Base-by-base conservation (phyloP, 1,284 basidiomycete genomes). In the Heterobasidion parviporum region DNA sequence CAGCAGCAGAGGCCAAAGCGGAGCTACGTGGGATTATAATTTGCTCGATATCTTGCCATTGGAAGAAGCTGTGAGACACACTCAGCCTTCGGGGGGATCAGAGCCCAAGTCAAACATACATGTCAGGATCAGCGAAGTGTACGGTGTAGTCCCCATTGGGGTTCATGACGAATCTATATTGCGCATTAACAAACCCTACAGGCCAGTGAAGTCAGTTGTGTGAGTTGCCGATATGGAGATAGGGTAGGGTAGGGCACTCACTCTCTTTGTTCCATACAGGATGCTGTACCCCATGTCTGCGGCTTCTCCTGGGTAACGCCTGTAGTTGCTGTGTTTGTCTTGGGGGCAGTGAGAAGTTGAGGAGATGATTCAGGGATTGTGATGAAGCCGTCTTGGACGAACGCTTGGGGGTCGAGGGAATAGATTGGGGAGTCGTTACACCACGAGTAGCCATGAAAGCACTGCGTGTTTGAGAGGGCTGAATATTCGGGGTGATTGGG, bases 31-130 rank as follows among this genome's bases (percentile, higher is more conserved):
- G 91, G 59, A 99, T 86, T 64, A 99, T 85, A 59, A 99, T 86
- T 70, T 98, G 96, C 8, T 97, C 77, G 62, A 99, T 92, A 71
- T 98, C 92, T n/a, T 89, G 82, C 93, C 93, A 97, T 74, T 94
- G 89, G 70, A 97, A 90, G 72, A 87, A 92, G 64, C 92, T 94
- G 64, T 7, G 54, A 33, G 56, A 33, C 35, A 59, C 7, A 10
- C 50, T 58, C 65, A 53, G 62, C 61, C 58, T 56, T 52, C 35
- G 35, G 33, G 26, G 52, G 41, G 55, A 59, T 53, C 59, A 53
- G 54, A 57, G 53, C 54, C 32, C 51, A 56, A 54, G 54, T 15
- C 58, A 54, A 52, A 75, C 89, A 65, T 67, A 89, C 92, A 95
- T 94, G 70, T 96, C 92, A 36, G 92, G 93, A 71, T 97, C 94